Percentiles rank a stretch among this genome's conserved stretches.
phyloP scores from a whole-genome alignment of 1,139 yeast species.

The Lodderomyces pseudojiufengensis region DNA sequence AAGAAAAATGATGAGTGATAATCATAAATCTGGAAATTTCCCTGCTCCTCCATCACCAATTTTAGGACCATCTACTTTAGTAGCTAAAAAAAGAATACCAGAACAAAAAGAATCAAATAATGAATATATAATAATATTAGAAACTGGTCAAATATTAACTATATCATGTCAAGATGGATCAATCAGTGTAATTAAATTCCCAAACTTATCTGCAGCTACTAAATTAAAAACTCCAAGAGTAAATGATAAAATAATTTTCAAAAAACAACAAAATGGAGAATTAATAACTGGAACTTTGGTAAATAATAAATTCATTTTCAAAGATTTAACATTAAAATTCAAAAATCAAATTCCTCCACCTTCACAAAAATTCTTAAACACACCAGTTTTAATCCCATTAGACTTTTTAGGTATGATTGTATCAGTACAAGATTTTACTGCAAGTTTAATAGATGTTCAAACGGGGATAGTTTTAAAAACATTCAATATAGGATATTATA shows the following conservation, averaged over 20 bases:
- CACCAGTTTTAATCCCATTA: slow-evolving; percentile 21
- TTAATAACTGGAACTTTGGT: slow-evolving; percentile 61
- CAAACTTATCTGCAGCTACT: slow-evolving; percentile 33
- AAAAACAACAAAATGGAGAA: slow-evolving; percentile 36
- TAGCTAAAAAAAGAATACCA: no score
- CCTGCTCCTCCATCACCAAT: slow-evolving; percentile 22
- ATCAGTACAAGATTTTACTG: slow-evolving; percentile 49
- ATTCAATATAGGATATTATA: slow-evolving; percentile 60
- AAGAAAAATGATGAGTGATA: slow-evolving; percentile 34
- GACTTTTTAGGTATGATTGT: slow-evolving; percentile 72
- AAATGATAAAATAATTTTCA: slow-evolving; percentile 65
- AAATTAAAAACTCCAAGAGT: slow-evolving; percentile 68
- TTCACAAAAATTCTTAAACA: slow-evolving; percentile 2
- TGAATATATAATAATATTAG: slow-evolving; percentile 34
- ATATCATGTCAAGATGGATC: slow-evolving; percentile 49
- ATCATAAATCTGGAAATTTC: slow-evolving; percentile 32
- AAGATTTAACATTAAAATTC: slow-evolving; percentile 42
- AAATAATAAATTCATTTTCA: slow-evolving; percentile 63
- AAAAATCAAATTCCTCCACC: slow-evolving; percentile 11
- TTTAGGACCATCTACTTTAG: background rate
- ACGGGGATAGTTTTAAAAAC: slow-evolving; percentile 63
- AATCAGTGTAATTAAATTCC: slow-evolving; percentile 18
- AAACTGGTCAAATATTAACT: slow-evolving; percentile 45
- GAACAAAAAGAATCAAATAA: slow-evolving; percentile 6
- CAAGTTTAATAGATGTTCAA: slow-evolving; percentile 72